Evolutionary conservation across 305 asterid genomes (phyloP).

Genomic region (Stenogyne calaminthoides): DNA sequence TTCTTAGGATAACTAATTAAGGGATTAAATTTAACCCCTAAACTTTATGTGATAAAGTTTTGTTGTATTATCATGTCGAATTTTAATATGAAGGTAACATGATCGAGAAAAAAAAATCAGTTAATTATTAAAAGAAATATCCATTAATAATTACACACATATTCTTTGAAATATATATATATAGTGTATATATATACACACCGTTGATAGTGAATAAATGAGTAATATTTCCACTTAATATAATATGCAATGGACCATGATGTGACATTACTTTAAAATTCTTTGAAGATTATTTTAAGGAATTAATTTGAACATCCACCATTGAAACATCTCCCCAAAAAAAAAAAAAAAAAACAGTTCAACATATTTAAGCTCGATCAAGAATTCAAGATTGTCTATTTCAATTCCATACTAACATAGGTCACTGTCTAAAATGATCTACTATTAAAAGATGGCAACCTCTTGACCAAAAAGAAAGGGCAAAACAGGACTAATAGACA

Average conservation of each 20-base stretch:
- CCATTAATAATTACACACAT: too few relatives aligned
- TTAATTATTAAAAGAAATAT: not conserved
- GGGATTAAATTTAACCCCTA: not conserved
- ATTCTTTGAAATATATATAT: not conserved
- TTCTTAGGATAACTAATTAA: too few relatives aligned
- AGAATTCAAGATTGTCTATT: not conserved
- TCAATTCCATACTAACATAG: not conserved
- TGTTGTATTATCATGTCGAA: too few relatives aligned
- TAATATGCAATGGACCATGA: not conserved
- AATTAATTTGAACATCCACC: not conserved
- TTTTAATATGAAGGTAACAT: too few relatives aligned
- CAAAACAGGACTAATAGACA: not conserved
- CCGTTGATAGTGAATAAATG: not conserved
- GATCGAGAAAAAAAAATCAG: too few relatives aligned
- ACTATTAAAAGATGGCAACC: not conserved
- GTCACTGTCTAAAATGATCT: not conserved
- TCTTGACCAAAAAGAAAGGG: not conserved
- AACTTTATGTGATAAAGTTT: too few relatives aligned
- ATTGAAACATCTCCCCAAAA: not conserved
- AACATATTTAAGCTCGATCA: not conserved
- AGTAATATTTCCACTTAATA: not conserved
- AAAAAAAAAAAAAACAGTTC: not conserved
- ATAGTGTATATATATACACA: not conserved
- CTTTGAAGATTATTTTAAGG: not conserved
- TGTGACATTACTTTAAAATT: not conserved